A percentile compares a stretch with the other conserved stretches of the same genome.
phyloP scores from a whole-genome alignment of 257 asterid genomes.

The Eucommia ulmoides region DNA sequence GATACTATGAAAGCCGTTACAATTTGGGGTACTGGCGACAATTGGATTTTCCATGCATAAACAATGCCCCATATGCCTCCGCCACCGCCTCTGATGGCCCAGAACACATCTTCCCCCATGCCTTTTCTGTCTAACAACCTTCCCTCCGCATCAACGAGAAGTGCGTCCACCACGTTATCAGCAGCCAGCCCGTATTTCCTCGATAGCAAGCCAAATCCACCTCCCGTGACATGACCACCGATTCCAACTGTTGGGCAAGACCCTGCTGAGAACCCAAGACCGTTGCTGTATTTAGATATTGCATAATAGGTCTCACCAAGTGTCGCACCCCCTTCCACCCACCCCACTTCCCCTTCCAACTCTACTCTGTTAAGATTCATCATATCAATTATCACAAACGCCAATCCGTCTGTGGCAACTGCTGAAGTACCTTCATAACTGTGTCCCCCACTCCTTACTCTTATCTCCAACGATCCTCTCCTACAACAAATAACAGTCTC shows the following conservation, averaged over 20 bases:
- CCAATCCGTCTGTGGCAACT: background rate
- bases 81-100: constrained; percentile 8
- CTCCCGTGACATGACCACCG: constrained; percentile 6
- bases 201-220: constrained; percentile 2
- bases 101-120: constrained; percentile 9
- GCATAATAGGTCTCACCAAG: constrained; percentile 31
- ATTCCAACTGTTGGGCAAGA: constrained; percentile 2
- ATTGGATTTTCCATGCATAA: constrained; percentile 2
- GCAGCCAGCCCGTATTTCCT: constrained; percentile 7
- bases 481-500: background rate
- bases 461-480: background rate
- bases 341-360: constrained; percentile 11
- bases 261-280: constrained; percentile 22
- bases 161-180: constrained; percentile 4
- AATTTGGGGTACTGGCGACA: constrained; percentile 1
- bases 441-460: background rate
- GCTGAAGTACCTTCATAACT: background rate
- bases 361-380: background rate
- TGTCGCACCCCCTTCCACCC: constrained; percentile 40
- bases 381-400: background rate
- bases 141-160: background rate
- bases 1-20: background rate
- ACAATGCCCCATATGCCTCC: constrained; percentile 1
- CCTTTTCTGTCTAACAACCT: background rate
- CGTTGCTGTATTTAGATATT: constrained; percentile 27